Conservation (phyloP, 192 early-diverging fungal species). For the Phycomyces blakesleeanus region DNA sequence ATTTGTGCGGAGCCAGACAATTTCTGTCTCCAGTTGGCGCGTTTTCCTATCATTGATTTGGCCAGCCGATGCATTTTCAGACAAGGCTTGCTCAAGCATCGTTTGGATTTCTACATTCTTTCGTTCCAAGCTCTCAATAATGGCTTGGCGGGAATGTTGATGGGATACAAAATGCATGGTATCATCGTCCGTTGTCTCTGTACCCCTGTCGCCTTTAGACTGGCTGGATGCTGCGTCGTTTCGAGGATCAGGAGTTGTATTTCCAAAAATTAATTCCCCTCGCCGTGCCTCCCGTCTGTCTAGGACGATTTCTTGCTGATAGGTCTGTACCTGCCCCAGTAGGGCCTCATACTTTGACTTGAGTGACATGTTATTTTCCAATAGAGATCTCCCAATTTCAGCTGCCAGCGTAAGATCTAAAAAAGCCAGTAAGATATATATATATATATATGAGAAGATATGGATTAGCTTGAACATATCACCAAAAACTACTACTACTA, state of each 20-base stretch:
- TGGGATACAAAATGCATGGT: slow-evolving; percentile 14
- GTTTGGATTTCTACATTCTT: slow-evolving; percentile 29
- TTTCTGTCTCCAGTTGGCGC: slow-evolving; percentile 24
- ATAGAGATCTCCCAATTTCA: slow-evolving; percentile 41
- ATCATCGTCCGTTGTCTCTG: not conserved
- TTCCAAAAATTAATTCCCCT: not conserved
- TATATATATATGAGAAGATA: too few species aligned
- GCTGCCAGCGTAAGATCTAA: slow-evolving; percentile 44
- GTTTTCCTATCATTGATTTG: slow-evolving; percentile 16
- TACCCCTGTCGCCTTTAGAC: not conserved
- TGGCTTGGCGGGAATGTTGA: slow-evolving; percentile 11
- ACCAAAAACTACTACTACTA: too few species aligned
- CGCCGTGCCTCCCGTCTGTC: not conserved
- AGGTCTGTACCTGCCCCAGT: slow-evolving; percentile 10
- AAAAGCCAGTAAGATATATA: not conserved
- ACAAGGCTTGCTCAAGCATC: slow-evolving; percentile 17
- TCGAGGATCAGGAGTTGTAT: not conserved
- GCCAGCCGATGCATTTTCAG: slow-evolving; percentile 12
- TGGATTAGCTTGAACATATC: too few species aligned
- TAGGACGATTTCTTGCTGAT: not conserved
- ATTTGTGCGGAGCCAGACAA: slow-evolving; percentile 11
- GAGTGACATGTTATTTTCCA: slow-evolving; percentile 39
- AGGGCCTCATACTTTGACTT: slow-evolving; percentile 40
- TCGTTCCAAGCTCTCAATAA: slow-evolving; percentile 25
- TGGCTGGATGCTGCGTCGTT: not conserved